Evolutionary conservation across 192 early-diverging fungal genomes (phyloP), one percentile per base, ranked within the genome.

Genomic region (Mortierella antarctica): DNA sequence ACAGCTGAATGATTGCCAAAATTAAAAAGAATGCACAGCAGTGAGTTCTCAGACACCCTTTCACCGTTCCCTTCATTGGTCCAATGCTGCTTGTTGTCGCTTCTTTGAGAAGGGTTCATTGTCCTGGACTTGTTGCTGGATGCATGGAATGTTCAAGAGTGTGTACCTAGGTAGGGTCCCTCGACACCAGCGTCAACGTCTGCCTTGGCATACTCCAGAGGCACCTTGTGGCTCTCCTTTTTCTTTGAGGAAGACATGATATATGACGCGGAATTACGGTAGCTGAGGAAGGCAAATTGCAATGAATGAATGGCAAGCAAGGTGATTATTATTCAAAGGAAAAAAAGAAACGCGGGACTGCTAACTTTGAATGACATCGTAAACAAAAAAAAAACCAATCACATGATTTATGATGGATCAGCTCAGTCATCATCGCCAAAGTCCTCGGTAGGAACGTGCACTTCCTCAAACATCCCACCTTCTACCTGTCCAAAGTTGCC

Each of bases 211-310:
- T 72, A 70, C 41, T 72, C 65, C 20, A 80, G 46, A 21, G 59
- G 8, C 59, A 80, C 65, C 53, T 80, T 67, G 5, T 48, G 44
- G 17, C 71, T 64, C 21, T 74, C 71, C 59, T 74, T 80, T 80
- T 70, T 67, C 54, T 80, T 80, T 64, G 74, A 66, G 54, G 74
- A 79, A 42, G 76, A 80, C 70, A 71, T 71, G 15, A 20, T 71
- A 53, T 41, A 45, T 44, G 7, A 48, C 13, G 60, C 14, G 21
- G n/a, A 17, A 13, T 31, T 31, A 31, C 31, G 31, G 57, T 21
- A 39, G 23, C 21, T 21, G 11, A 59, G 23, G 57, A 61, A 15
- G 59, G n/a, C 4, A n/a, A 12, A 45, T 46, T 4, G 41, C 18
- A 8, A 45, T 57, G 55, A 8, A 45, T 57, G 55, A 56, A 20